These are phyloP conservation scores for Starmerella roubikii DNA, from an alignment of 805 yeast genomes.

Conservation along the genomic window DNA sequence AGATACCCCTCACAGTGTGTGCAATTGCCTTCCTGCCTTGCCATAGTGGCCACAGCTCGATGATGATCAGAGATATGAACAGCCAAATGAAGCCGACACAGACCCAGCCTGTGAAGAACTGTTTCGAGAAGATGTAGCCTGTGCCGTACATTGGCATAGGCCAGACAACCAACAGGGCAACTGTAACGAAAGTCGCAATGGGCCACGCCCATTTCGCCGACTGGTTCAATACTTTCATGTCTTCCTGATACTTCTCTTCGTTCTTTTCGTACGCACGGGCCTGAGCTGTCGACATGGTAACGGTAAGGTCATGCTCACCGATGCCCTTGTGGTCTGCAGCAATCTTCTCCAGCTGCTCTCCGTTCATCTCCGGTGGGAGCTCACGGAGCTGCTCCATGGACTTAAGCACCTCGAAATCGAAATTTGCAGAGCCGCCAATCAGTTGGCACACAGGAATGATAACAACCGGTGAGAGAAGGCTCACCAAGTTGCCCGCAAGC, in stretches of 20 bases:
- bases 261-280: slow-evolving; percentile 6
- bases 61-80: slow-evolving; percentile 38
- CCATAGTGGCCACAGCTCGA: slow-evolving; percentile 53
- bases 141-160: slow-evolving; percentile 93
- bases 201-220: slow-evolving; percentile 50
- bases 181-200: slow-evolving; percentile 46
- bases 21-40: slow-evolving; percentile 60
- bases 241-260: slow-evolving; percentile 28
- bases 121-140: slow-evolving; percentile 57
- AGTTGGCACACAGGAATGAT: slow-evolving; percentile 53
- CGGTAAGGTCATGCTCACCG: slow-evolving; percentile 1
- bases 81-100: slow-evolving; percentile 72
- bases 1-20: slow-evolving; percentile 58
- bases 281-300: slow-evolving; percentile 6
- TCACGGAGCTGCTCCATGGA: slow-evolving; percentile 6
- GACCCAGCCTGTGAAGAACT: slow-evolving; percentile 82
- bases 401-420: slow-evolving; percentile 18
- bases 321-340: slow-evolving; percentile 4
- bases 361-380: slow-evolving; percentile 1
- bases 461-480: slow-evolving; percentile 57
- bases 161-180: slow-evolving; percentile 61
- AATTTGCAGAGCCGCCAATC: slow-evolving; percentile 54
- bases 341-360: neutral
- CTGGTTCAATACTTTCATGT: slow-evolving; percentile 37
- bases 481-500: slow-evolving; percentile 80